Base-by-base conservation (phyloP, 192 early-diverging fungal genomes). In the Spizellomyces punctatus region DNA sequence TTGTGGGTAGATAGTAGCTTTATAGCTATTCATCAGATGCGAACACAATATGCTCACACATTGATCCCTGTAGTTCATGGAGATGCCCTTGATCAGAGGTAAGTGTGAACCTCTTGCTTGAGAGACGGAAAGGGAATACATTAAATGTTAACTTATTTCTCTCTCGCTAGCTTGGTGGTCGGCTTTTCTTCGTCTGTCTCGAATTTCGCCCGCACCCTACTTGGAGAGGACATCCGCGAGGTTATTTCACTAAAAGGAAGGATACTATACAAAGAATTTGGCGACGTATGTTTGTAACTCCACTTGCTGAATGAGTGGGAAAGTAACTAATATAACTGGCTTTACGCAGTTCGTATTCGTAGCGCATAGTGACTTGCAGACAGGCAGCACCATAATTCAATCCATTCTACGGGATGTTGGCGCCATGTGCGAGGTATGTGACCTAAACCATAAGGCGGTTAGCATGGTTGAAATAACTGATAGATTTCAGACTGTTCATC, bases 101-200 rank as follows among this genome's bases (percentile, higher is more conserved):
- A 63, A 10, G 65, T 12, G 49, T n/a, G 17, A 54, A 48, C 19
- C 16, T 16, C 6, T 6, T 62, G 16, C 9, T 41, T 41, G 41
- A 36, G 27, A 36, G 27, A 36, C 27, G 27, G 27, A 36, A 36
- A 36, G 27, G 27, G 27, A 36, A 36, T 36, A 36, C 27, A 36
- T 36, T 36, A 36, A 36, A 36, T 36, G 0, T 36, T 5, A n/a
- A 0, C 16, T 62, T 41, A 36, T 22, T 41, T 16, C 8, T 14
- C 16, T 16, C 16, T 10, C 6, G 0, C 8, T 19, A 84, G 81
- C 61, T 62, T 89, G 10, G 76, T 86, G 0, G 71, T 89, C n/a
- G 87, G 84, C n/a, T 89, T 89, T 67, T 79, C 86, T 10, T 82
- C 86, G 6, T 88, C 86, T 1, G 68, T 86, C 1, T 82, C 86